Percentiles rank a stretch among this genome's conserved stretches.
Conservation (phyloP, 129 eudicot species). For the Erigeron canadensis region DNA sequence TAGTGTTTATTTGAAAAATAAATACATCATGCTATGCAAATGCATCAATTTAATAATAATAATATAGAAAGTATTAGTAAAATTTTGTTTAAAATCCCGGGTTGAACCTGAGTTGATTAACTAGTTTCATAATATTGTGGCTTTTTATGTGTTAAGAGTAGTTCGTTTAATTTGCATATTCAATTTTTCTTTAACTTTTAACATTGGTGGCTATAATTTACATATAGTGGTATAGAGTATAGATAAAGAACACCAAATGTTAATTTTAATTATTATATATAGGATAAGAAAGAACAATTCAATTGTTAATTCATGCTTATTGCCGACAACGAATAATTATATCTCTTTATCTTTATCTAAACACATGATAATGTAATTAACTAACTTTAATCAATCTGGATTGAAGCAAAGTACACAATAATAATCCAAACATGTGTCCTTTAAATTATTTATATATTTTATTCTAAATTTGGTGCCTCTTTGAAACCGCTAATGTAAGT, state of each 20-base stretch:
- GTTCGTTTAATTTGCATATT: no score
- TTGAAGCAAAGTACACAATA: slow-evolving; percentile 32
- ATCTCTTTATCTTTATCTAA: slow-evolving; percentile 5
- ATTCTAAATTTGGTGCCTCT: slow-evolving; percentile 18
- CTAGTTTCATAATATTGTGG: no score
- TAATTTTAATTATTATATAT: slow-evolving; percentile 9
- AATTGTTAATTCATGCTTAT: not conserved
- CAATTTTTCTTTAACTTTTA: no score
- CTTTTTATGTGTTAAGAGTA: no score
- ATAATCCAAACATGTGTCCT: slow-evolving; percentile 24
- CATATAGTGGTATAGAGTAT: no score
- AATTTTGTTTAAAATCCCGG: no score
- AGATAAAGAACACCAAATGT: not conserved
- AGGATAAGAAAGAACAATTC: slow-evolving; percentile 25
- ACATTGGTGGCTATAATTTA: no score
- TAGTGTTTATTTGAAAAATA: no score
- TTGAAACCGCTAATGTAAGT: slow-evolving; percentile 2
- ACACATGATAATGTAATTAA: slow-evolving; percentile 20
- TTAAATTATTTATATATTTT: slow-evolving; percentile 5
- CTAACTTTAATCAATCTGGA: slow-evolving; percentile 14
- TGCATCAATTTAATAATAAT: no score
- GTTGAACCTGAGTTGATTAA: no score
- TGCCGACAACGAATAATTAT: slow-evolving; percentile 30
- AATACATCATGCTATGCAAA: no score
- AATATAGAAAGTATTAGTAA: no score